Percentiles rank a stretch among this genome's conserved stretches.
These are phyloP conservation scores for Huntiella decipiens DNA, from an alignment of 2,329 filamentous ascomycete genomes.

Conservation along the genomic window DNA sequence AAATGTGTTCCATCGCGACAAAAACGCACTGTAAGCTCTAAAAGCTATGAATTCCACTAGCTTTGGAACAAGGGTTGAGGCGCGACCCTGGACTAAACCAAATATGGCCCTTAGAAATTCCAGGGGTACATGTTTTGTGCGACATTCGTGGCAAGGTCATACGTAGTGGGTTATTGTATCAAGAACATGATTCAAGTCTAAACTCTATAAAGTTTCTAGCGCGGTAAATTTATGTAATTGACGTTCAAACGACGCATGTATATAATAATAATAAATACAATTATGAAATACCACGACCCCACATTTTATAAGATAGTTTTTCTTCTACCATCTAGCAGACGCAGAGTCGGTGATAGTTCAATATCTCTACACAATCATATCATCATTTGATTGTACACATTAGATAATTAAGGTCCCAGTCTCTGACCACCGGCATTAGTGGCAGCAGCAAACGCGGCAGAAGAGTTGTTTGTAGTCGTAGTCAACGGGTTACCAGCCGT, in stretches of 20 bases:
- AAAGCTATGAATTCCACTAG: constrained; percentile 10
- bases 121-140: background rate
- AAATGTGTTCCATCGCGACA: background rate
- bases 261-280: too few relatives aligned
- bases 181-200: too few relatives aligned
- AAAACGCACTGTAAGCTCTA: too few relatives aligned
- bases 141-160: too few relatives aligned
- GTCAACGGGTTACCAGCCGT: constrained; percentile 24
- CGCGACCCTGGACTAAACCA: background rate
- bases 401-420: constrained; percentile 39
- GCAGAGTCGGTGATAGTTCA: background rate
- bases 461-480: constrained; percentile 20
- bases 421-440: constrained; percentile 39
- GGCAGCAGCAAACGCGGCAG: constrained; percentile 40
- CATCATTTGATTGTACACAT: background rate
- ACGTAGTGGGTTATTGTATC: too few relatives aligned
- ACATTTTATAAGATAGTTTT: background rate
- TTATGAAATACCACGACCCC: too few relatives aligned
- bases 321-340: background rate
- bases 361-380: background rate
- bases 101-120: background rate
- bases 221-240: too few relatives aligned
- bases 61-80: background rate
- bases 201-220: too few relatives aligned
- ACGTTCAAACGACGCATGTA: too few relatives aligned